Evolutionary conservation across 2,329 filamentous ascomycete species (phyloP), one percentile per base, ranked within the genome.

Genomic region (Chaetothyriales sp.): DNA sequence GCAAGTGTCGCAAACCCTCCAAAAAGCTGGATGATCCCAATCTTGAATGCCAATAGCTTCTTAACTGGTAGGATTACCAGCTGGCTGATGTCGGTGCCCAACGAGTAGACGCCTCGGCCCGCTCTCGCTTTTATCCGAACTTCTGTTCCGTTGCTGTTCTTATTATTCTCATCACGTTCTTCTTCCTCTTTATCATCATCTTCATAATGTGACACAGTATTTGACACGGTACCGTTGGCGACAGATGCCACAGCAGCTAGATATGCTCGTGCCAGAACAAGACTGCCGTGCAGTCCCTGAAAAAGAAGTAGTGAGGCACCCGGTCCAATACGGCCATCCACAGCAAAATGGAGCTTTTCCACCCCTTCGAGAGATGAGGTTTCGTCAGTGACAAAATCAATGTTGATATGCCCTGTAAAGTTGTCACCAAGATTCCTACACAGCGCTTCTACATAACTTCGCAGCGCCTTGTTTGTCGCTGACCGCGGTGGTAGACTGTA

Each of bases 391-490:
- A 87, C 69, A 57, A 89, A 83, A 63, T 86, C 81, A 50, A 89
- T 81, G n/a, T 77, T 81, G 29, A 89, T 63, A 62, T 89, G 86
- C 0, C 85, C 84, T 0, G 82, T 87, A 61, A 85, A 69, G 5
- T 64, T 59, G 18, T 65, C 51, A 1, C 76, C 74, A 40, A 40
- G 33, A 40, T 13, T 15, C 33, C 10, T 15, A 15, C 33, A 40
- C 20, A 74, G 68, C 45, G 66, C 67, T 49, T 75, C 64, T 1
- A 83, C 87, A 28, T 49, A 53, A 15, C 29, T 44, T 13, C 51
- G 48, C 10, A 50, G 19, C 1, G 51, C 51, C 22, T 44, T 44
- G 25, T 25, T 46, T 20, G 50, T 33, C 28, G 43, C 51, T 75
- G 0, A 88, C 65, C 0, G 71, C 67, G 0, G 77, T 78, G 5